phyloP scores from a whole-genome alignment of 2,329 filamentous ascomycete species.

The Arthroderma sp. region DNA sequence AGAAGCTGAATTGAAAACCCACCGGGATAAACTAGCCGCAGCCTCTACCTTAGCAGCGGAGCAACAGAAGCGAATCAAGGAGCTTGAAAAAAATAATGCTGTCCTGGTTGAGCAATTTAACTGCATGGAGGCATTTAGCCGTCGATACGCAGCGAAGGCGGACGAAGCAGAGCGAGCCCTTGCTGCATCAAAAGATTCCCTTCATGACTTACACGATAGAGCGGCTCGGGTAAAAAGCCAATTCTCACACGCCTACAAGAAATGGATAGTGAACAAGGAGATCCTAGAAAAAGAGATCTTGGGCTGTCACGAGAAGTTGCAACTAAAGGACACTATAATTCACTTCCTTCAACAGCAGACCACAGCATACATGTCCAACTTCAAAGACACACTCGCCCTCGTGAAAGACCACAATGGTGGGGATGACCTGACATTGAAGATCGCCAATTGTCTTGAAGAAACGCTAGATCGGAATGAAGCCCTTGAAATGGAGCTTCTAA shows the following conservation, averaged over 20 bases:
- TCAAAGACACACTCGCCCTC: slow-evolving; percentile 2
- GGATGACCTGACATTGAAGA: slow-evolving; percentile 2
- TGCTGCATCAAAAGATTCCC: not conserved
- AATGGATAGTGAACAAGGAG: slow-evolving; percentile 3
- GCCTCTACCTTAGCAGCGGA: not conserved
- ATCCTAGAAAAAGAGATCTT: not conserved
- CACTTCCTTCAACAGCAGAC: not conserved
- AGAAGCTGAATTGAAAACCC: not conserved
- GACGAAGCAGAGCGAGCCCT: slow-evolving; percentile 1
- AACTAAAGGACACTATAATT: not conserved
- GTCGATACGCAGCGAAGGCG: not conserved
- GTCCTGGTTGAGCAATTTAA: not conserved
- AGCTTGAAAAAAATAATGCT: not conserved
- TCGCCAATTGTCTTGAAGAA: slow-evolving; percentile 1
- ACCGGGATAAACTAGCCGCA: not conserved
- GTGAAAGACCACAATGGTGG: not conserved
- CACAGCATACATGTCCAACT: not conserved
- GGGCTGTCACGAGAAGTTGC: not conserved
- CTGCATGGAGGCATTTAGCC: not conserved
- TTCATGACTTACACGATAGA: not conserved
- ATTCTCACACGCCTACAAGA: not conserved
- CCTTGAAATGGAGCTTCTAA: slow-evolving; percentile 1
- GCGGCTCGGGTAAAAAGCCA: not conserved
- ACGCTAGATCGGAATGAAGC: slow-evolving; percentile 7
- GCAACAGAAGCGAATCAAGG: not conserved